Conservation (phyloP, 2,329 filamentous ascomycete genomes). For the Venturia oleaginea region DNA sequence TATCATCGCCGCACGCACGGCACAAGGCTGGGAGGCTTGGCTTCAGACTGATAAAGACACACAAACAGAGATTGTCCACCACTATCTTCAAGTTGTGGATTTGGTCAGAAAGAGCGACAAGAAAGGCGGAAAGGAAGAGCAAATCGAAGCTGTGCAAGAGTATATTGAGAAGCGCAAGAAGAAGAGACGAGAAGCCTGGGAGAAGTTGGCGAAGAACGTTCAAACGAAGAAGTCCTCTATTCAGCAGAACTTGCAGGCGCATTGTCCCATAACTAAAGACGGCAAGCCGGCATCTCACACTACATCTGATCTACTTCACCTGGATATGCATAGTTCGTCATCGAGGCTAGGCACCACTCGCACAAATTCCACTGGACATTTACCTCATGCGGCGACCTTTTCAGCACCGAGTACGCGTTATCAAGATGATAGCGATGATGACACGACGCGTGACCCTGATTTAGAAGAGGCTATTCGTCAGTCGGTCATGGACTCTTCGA, state of each 20-base stretch:
- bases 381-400: not conserved
- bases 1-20: conserved; percentile 66
- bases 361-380: not conserved
- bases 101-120: conserved; percentile 44
- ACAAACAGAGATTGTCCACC: conserved; percentile 53
- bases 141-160: conserved; percentile 42
- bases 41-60: conserved; percentile 47
- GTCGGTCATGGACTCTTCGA: conserved; percentile 29
- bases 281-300: conserved; percentile 1
- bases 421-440: not conserved
- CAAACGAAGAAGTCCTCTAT: not conserved
- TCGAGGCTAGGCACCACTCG: not conserved
- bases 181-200: conserved; percentile 24
- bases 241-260: not conserved
- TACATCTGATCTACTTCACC: not conserved
- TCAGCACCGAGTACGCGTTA: not conserved
- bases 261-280: not conserved
- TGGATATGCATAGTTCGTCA: not conserved
- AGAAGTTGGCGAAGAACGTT: conserved; percentile 14
- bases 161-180: conserved; percentile 30
- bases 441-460: conserved; percentile 33
- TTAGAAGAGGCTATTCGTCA: conserved; percentile 63
- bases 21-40: conserved; percentile 64
- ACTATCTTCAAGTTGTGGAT: conserved; percentile 39
- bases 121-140: conserved; percentile 34